Evolutionary conservation across 2,329 filamentous ascomycete species (phyloP), one percentile per base, ranked within the genome.

Genomic region (Aureobasidium sp.): DNA sequence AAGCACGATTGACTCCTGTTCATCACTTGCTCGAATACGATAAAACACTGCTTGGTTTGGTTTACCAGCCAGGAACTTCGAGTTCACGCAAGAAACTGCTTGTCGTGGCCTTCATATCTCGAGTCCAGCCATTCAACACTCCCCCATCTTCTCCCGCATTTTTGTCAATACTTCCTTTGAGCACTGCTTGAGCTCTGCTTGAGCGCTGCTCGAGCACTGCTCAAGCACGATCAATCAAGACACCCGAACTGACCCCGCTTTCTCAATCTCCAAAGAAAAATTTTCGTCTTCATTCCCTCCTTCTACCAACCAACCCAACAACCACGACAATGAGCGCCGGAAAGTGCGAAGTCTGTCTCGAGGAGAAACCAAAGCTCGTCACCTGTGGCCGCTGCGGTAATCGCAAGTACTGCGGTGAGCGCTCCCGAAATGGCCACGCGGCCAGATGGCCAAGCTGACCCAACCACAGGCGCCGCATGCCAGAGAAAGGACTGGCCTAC

Each of bases 401-500:
- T 39, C 55, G 55, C 29, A 59, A 59, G 12, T 59, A 59, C 34
- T 59, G 55, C 25, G 55, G 55, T 57, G 45, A n/a, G 53, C 20
- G 5, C 2, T 8, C 8, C 6, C 25, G 20, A 20, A 2, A 22
- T 9, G 15, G 17, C 17, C 27, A 34, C 29, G 12, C 45, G n/a
- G 49, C 41, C n/a, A 36, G 53, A 45, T 12, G 39, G 27, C 7
- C 41, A 34, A 34, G 36, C 39, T 57, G 29, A 57, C 36, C 6
- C 1, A 17, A 34, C n/a, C 27, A 17, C 27, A 57, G 53, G 53
- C 39, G 42, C 31, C n/a, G 62, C 36, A 34, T 67, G 65, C 44
- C 66, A 68, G 29, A 47, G 56, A 34, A 56, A 48, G 22, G 61
- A 65, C 58, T 67, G 66, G 66, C 25, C 58, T 17, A 53, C 57